These are phyloP conservation scores for Phytophthora sojae DNA, from an alignment of 352 stramenopile species.

Conservation along the genomic window DNA sequence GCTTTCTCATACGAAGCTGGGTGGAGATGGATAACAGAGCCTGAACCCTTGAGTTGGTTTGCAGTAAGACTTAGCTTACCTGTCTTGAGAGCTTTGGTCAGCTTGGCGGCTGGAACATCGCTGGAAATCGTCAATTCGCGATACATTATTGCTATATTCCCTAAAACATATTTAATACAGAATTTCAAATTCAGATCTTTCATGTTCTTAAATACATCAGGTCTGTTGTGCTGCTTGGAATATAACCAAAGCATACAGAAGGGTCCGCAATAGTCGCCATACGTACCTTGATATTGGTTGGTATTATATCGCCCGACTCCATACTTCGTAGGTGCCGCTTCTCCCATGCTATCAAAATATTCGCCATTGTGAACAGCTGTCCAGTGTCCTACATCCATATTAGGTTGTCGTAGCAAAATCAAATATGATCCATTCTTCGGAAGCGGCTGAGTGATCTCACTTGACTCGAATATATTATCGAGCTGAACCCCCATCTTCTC, in stretches of 20 bases:
- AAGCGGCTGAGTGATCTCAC: background rate
- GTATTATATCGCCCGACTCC: background rate
- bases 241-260: slow-evolving; percentile 22
- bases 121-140: slow-evolving; percentile 7
- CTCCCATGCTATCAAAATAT: background rate
- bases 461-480: no score
- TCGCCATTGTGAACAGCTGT: background rate
- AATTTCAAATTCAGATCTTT: slow-evolving; percentile 1
- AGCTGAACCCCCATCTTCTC: no score
- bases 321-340: slow-evolving; percentile 16
- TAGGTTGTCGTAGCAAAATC: background rate
- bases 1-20: slow-evolving; percentile 12
- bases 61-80: slow-evolving; percentile 20
- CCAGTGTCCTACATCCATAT: background rate
- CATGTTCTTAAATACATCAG: slow-evolving; percentile 10
- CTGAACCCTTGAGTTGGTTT: slow-evolving; percentile 4
- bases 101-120: background rate
- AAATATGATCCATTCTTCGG: background rate
- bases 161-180: slow-evolving; percentile 2
- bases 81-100: slow-evolving; percentile 18
- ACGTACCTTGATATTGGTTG: slow-evolving; percentile 15
- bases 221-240: slow-evolving; percentile 22
- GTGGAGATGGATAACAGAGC: slow-evolving; percentile 16
- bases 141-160: slow-evolving; percentile 27
- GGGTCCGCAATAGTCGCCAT: slow-evolving; percentile 19